Base-by-base conservation (phyloP, 2,329 filamentous ascomycete species). In the Botryotinia globosa region DNA sequence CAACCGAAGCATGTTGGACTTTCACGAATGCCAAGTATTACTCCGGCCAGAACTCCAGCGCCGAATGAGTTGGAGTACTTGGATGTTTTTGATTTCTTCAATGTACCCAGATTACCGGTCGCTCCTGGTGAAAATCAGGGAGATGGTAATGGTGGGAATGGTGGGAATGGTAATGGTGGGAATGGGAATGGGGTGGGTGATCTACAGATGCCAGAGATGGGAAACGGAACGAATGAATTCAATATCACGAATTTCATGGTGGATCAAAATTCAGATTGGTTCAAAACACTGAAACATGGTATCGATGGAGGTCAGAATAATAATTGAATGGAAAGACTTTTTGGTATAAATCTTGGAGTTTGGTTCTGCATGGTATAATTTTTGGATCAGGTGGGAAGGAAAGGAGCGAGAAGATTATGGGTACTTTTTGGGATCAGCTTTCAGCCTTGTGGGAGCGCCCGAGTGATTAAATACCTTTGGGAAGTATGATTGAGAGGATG, bases 21-120 rank as follows among this genome's bases (percentile, higher is more conserved):
- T 73, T 86, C 84, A 69, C 83, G 86, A 4, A 77, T 87, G 62
- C 83, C 85, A 4, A 87, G 85, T 76, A 82, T 85, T 34, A 90
- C 90, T 0, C 89, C 90, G 1, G 87, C 88, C 1, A 87, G 89
- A 75, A 92, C 90, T 44, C 92, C 93, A 0, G 92, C 90, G 16
- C 88, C 92, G 1, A 93, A 96, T 77, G 94, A 97, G 79, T 85
- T 97, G 5, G 94, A 97, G 80, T 97, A 97, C 80, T 85, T 97
- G 4, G 94, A 97, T 78, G 92, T 97, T 0, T 97, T 98, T 80
- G 93, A 96, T 77, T 97, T 97, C 80, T 98, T 97, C 85, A 97
- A 97, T 80, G 90, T 97, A 72, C 94, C 94, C 1, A 85, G 94
- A 29, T 83, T 97, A 37, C 87, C 88, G 0, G 82, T 87, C 34